Base-by-base conservation (phyloP, 2,329 filamentous ascomycete species). In the Fusarium sp. region DNA sequence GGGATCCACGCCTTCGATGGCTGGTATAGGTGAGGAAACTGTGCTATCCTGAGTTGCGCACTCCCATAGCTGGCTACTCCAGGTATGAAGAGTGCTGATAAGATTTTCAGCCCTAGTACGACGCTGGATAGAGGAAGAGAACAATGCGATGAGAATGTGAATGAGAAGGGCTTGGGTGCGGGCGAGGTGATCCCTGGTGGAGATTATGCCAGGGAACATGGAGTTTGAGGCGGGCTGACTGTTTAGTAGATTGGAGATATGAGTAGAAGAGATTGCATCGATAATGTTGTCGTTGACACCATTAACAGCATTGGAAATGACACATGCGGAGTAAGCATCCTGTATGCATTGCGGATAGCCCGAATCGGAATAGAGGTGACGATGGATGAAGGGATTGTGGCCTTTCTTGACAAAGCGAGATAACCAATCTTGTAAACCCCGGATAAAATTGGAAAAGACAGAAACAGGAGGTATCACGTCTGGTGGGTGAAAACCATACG, bases 191-290 rank as follows among this genome's bases (percentile, higher is more conserved):
- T 36, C 40, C 1, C 21, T 21, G 1, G 21, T 54, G 3, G 40
- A 36, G 6, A 54, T 34, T 2, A 17, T 4, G 14, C 2, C 28
- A 13, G 28, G 10, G 28, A 10, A 31, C 3, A 31, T 21, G 0
- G 31, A 0, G 0, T 9, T 8, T 1, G 21, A 13, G 0, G 13
- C 0, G 0, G 31, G 13, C 0, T 54, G 40, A 28, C 11, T 4
- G 0, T 36, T 46, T 0, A 54, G 17, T 10, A 54, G 5, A 7
- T 54, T 54, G 0, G 31, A 22, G 1, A 54, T 36, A 2, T 54
- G 51, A 10, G 40, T 47, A 1, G 31, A 19, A 3, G 21, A 46
- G 11, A 54, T 54, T 3, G 14, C n/a, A 36, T 54, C 17, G 1
- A 36, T 24, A 1, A 54, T 54, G 0, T 3, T 38, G 9, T 54